phyloP scores from a whole-genome alignment of 2,329 filamentous ascomycete species.

The Phaeosphaeriaceae sp. region DNA sequence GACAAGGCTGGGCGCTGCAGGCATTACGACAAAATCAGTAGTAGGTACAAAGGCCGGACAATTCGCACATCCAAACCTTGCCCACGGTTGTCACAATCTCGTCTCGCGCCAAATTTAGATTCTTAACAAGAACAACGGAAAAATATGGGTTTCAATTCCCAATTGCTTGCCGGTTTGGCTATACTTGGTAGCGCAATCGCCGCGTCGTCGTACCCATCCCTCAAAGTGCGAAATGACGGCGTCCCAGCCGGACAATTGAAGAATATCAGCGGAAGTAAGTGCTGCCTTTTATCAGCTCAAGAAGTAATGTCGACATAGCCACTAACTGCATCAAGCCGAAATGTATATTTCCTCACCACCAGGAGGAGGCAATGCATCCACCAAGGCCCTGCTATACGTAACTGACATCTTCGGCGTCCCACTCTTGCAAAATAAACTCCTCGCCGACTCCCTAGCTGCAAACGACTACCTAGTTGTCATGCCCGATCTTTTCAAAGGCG shows the following conservation, averaged over 20 bases:
- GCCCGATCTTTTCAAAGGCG: constrained; percentile 45
- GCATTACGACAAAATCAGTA: neutral
- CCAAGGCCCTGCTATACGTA: constrained; percentile 42
- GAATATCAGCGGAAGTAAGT: constrained; percentile 34
- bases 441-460: constrained; percentile 43
- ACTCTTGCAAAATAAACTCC: constrained; percentile 40
- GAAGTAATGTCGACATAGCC: neutral
- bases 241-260: constrained; percentile 25
- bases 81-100: no score
- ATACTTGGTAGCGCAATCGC: constrained; percentile 1
- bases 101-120: neutral
- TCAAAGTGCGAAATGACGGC: constrained; percentile 20
- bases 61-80: neutral
- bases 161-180: neutral
- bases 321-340: constrained; percentile 15
- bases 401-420: constrained; percentile 45
- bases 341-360: constrained; percentile 30
- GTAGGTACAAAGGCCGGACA: constrained; percentile 5
- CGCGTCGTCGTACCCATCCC: constrained; percentile 5
- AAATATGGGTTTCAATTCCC: neutral
- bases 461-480: constrained; percentile 44
- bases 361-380: constrained; percentile 15
- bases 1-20: constrained; percentile 5
- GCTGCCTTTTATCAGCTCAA: neutral
- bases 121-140: no score